phyloP scores from a whole-genome alignment of 73 alveolate species.

The Breviolum minutum region DNA sequence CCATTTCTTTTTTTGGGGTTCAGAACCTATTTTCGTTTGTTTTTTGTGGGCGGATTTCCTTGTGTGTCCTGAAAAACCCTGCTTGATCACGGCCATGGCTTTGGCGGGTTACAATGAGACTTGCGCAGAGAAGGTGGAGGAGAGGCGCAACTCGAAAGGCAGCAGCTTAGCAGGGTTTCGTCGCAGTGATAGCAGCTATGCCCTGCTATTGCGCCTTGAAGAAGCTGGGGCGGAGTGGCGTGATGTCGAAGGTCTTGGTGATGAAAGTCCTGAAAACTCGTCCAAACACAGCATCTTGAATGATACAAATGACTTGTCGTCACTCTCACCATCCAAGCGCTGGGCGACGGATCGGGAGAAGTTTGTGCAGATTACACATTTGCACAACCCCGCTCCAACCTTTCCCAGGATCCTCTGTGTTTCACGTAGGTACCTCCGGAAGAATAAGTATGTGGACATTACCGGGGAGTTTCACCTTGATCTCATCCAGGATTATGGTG shows the following conservation, averaged over 20 bases:
- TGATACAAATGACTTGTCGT: neutral
- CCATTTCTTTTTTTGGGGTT: neutral
- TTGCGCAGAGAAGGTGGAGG: neutral
- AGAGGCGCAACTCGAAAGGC: constrained; percentile 2
- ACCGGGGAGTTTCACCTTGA: constrained; percentile 69
- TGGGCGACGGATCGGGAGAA: constrained; percentile 11
- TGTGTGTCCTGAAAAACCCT: neutral
- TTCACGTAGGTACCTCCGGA: constrained; percentile 48
- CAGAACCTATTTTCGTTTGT: neutral
- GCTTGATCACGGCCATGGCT: neutral
- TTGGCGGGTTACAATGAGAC: neutral
- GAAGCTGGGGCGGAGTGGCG: constrained; percentile 73
- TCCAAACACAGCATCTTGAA: constrained; percentile 21
- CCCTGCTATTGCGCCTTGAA: constrained; percentile 19
- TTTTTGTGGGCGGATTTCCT: neutral
- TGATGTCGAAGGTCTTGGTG: constrained; percentile 40
- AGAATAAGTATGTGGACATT: constrained; percentile 76
- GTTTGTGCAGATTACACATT: constrained; percentile 4
- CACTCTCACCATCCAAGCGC: constrained; percentile 16
- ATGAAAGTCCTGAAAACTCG: neutral
- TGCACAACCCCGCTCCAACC: neutral
- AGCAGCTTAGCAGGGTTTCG: constrained; percentile 21
- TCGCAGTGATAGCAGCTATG: constrained; percentile 52
- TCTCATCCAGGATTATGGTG: constrained; percentile 72
- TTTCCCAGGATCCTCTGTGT: constrained; percentile 65